Evolutionary conservation across 2,329 filamentous ascomycete species (phyloP).

Genomic region (Westerdykella aurantiaca): DNA sequence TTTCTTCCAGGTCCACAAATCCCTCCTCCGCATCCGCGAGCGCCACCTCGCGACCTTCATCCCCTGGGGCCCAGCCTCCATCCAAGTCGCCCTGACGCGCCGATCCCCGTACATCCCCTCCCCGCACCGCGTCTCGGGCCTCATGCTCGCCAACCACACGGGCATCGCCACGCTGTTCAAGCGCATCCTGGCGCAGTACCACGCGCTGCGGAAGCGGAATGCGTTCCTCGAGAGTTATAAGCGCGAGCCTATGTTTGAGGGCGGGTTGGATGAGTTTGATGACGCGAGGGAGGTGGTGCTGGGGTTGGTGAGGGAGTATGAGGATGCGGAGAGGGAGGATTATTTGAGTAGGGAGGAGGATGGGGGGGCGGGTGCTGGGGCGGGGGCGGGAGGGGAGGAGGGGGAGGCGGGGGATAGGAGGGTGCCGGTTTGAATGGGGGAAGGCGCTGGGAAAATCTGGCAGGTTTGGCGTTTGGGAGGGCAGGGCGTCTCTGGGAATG

Average conservation of each 20-base stretch:
- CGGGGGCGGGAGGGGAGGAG: constrained; percentile 36
- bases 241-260: constrained; percentile 86
- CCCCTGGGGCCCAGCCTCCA: constrained; percentile 95
- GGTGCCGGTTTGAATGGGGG: constrained; percentile 8
- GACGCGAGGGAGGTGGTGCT: constrained; percentile 87
- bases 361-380: background rate
- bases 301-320: constrained; percentile 89
- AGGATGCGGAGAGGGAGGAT: constrained; percentile 84
- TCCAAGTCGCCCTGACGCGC: constrained; percentile 94
- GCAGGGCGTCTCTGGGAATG: background rate
- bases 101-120: constrained; percentile 94
- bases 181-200: constrained; percentile 86
- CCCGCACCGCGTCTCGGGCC: constrained; percentile 86
- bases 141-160: constrained; percentile 98
- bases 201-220: constrained; percentile 90
- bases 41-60: constrained; percentile 92
- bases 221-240: constrained; percentile 96
- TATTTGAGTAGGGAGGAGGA: constrained; percentile 71
- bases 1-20: constrained; percentile 71
- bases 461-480: background rate
- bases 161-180: constrained; percentile 97
- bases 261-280: constrained; percentile 91
- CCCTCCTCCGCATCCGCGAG: constrained; percentile 89
- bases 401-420: constrained; percentile 32
- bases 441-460: background rate